Percentiles rank a stretch among this genome's conserved stretches.
These are phyloP conservation scores for Fraxinus pennsylvanica DNA, from an alignment of 257 asterid species.

Conservation along the genomic window DNA sequence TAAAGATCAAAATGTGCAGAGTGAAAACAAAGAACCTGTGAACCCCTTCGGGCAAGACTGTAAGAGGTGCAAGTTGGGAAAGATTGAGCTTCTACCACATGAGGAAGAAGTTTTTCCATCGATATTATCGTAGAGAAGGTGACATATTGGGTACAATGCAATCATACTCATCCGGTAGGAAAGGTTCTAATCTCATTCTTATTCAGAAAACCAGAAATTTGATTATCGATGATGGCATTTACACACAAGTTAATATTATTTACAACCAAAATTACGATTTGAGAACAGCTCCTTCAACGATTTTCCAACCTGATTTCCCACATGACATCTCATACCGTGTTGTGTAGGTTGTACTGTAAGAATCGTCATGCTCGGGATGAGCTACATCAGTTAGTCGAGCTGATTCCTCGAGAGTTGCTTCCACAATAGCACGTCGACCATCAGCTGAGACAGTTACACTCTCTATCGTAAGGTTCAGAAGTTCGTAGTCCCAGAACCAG, in stretches of 20 bases:
- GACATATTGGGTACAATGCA: not conserved
- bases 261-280: slow-evolving; percentile 48
- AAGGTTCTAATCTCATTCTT: not conserved
- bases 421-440: slow-evolving; percentile 89
- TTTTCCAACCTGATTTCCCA: slow-evolving; percentile 78
- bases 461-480: slow-evolving; percentile 70
- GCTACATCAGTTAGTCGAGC: slow-evolving; percentile 71
- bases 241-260: slow-evolving; percentile 27
- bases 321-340: slow-evolving; percentile 79
- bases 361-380: slow-evolving; percentile 76
- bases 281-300: slow-evolving; percentile 93
- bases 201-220: slow-evolving; percentile 7
- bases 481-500: slow-evolving; percentile 87
- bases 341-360: slow-evolving; percentile 69
- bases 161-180: not conserved
- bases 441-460: slow-evolving; percentile 83
- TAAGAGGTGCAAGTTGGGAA: too few relatives aligned
- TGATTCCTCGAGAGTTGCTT: slow-evolving; percentile 89
- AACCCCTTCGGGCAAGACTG: not conserved
- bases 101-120: not conserved
- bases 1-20: too few relatives aligned
- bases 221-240: slow-evolving; percentile 24
- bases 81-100: not conserved
- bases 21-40: not conserved
- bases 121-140: not conserved